Evolutionary conservation across 805 yeast genomes (phyloP).

Genomic region (Cyberlindnera nakhonratchasimensis): DNA sequence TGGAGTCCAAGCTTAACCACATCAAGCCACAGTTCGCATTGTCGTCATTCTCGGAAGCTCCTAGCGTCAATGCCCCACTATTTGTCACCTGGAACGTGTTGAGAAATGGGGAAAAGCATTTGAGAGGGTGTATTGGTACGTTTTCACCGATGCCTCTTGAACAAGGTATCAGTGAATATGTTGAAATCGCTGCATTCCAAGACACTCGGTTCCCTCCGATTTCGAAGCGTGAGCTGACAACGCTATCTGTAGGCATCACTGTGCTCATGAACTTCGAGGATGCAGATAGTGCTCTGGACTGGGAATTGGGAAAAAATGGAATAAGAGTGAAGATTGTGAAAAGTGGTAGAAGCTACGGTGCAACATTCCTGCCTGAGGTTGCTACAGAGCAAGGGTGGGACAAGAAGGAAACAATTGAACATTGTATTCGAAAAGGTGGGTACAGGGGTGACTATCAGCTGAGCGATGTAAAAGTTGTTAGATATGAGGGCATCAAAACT

Average conservation of each 20-base stretch:
- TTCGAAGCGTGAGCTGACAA: conserved; percentile 45
- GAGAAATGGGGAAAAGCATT: conserved; percentile 28
- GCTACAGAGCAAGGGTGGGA: conserved; percentile 87
- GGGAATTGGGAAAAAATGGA: conserved; percentile 86
- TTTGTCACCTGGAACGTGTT: conserved; percentile 84
- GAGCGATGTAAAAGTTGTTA: conserved; percentile 40
- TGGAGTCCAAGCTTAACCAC: conserved; percentile 1
- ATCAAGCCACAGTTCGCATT: not conserved
- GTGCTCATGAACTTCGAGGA: conserved; percentile 55
- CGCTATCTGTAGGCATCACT: conserved; percentile 50
- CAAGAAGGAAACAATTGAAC: conserved; percentile 62
- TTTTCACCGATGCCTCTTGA: conserved; percentile 37
- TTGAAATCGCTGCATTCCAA: conserved; percentile 51
- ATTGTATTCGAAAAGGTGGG: conserved; percentile 76
- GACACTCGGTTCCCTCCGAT: conserved; percentile 80
- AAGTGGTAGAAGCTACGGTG: conserved; percentile 43
- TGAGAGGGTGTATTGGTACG: conserved; percentile 95
- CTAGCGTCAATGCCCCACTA: conserved; percentile 44
- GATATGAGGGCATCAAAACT: conserved; percentile 55
- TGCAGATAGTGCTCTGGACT: conserved; percentile 53
- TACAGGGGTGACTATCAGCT: conserved; percentile 31
- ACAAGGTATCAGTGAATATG: conserved; percentile 11
- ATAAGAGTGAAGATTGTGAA: conserved; percentile 53
- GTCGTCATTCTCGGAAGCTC: not conserved
- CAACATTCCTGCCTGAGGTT: conserved; percentile 90